Base-by-base conservation (phyloP, 148 eudicot genomes). In the Pouteria glomerata region DNA sequence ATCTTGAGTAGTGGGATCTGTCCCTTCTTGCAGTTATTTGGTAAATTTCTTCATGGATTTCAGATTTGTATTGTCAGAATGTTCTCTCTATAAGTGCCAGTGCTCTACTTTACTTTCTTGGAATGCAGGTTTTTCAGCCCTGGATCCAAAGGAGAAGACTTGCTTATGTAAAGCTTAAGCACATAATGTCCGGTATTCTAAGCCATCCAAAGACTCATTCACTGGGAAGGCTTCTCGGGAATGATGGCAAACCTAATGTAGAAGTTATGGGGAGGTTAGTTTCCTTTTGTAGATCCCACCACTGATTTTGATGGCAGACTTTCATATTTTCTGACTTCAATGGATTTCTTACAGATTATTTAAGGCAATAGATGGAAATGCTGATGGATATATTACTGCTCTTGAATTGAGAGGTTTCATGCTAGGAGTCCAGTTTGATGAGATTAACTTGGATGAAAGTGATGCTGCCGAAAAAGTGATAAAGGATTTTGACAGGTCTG, bases 351-450 rank as follows among this genome's bases (percentile, higher is more conserved):
- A 70, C 81, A 95, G 98, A 83, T 58, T 91, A 59, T 95, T 95
- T 52, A 76, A 61, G 23, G 53, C 71, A 57, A 79, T 91, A 44
- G 98, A 95, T 59, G 60, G 16, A 37, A 80, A 91, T 73, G 10
- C 69, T 3, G 83, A 90, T 74, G 66, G 34, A 23, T 19, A 31
- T 62, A 79, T 95, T 47, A 88, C 93, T 24, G 71, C 53, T 51
- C 56, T 87, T 55, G 97, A 95, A 74, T 73, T 95, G 72, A 78
- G 77, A 74, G 96, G 92, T 37, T 83, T 91, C 72, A 75, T 95
- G 62, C 50, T 91, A 18, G 98, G 98, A 63, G 88, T 90, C 55
- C 77, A 50, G 21, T 61, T 95, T 70, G 84, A 95, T 19, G 94
- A 88, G 69, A 65, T 89, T 57, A 76, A 60, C 75, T 11, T 88